phyloP scores from a whole-genome alignment of 495 filamentous ascomycete species.

The Aspergillus coremiiformis region DNA sequence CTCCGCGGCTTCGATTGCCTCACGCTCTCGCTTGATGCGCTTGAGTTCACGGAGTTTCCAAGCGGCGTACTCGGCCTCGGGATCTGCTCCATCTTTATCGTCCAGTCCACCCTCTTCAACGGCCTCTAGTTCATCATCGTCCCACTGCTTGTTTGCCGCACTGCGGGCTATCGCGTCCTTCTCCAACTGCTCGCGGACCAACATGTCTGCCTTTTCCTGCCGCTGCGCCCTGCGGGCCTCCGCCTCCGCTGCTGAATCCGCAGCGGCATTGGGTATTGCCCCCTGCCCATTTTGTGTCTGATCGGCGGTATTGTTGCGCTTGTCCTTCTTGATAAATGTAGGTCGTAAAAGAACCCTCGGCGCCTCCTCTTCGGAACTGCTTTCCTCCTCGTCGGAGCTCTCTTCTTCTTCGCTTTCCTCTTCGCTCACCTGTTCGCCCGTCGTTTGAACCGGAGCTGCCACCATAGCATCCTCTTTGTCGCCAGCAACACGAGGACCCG shows the following conservation, averaged over 20 bases:
- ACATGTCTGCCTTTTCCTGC: constrained; percentile 60
- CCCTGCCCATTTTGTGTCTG: constrained; percentile 12
- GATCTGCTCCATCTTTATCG: constrained; percentile 78
- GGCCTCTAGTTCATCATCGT: constrained; percentile 62
- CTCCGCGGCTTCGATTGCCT: constrained; percentile 75
- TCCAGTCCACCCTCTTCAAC: constrained; percentile 65
- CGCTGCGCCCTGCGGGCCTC: constrained; percentile 48
- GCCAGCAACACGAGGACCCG: constrained; percentile 19
- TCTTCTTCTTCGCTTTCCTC: constrained; percentile 47
- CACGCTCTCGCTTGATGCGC: constrained; percentile 77
- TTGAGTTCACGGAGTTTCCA: constrained; percentile 93
- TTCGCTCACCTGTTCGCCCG: constrained; percentile 52
- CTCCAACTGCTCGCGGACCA: constrained; percentile 84
- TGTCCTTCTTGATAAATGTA: constrained; percentile 82
- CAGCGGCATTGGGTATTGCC: constrained; percentile 30
- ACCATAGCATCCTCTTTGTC: neutral
- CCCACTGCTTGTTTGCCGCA: constrained; percentile 74
- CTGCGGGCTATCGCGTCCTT: constrained; percentile 69
- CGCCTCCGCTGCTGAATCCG: constrained; percentile 45
- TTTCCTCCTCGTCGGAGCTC: constrained; percentile 46
- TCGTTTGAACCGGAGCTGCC: constrained; percentile 1
- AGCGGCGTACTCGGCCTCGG: constrained; percentile 79
- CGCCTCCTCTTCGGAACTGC: constrained; percentile 66
- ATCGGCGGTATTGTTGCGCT: constrained; percentile 43
- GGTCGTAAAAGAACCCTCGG: constrained; percentile 73